A percentile compares a stretch with the other conserved stretches of the same genome.
These are phyloP conservation scores for Carex cristatella DNA, from an alignment of 176 grass and related monocot genomes.

Conservation along the genomic window DNA sequence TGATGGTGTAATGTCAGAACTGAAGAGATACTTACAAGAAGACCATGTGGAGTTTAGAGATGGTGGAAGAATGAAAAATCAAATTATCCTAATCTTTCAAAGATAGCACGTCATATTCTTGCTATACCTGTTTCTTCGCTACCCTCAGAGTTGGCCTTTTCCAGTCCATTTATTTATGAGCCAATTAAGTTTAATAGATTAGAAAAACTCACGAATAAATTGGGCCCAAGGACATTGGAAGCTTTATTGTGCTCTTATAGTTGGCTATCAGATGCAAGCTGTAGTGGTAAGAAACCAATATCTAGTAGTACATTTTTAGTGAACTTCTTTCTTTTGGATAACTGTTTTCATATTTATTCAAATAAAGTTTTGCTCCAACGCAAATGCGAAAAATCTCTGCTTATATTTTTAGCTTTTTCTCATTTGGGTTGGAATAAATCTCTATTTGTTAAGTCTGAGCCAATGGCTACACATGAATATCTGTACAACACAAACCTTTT, in stretches of 20 bases:
- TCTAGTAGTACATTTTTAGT: too few species aligned
- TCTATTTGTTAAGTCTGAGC: too few species aligned
- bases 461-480: too few species aligned
- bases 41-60: background rate
- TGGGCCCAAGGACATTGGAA: background rate
- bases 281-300: background rate
- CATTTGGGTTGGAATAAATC: too few species aligned
- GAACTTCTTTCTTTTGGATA: background rate
- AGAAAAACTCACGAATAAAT: background rate
- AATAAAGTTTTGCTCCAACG: too few species aligned
- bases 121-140: constrained; percentile 12
- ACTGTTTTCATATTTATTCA: too few species aligned
- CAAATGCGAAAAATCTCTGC: too few species aligned
- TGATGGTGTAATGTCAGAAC: background rate
- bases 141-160: background rate
- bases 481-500: background rate
- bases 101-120: constrained; percentile 5
- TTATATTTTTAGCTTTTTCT: too few species aligned
- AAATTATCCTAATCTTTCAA: constrained; percentile 5
- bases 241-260: background rate
- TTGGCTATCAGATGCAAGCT: background rate
- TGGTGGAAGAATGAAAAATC: background rate
- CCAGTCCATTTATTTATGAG: too few species aligned
- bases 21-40: background rate
- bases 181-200: too few species aligned